Evolutionary conservation across 2,329 filamentous ascomycete species (phyloP), one percentile per base, ranked within the genome.

Genomic region (Plectosphaerella cucumerina): DNA sequence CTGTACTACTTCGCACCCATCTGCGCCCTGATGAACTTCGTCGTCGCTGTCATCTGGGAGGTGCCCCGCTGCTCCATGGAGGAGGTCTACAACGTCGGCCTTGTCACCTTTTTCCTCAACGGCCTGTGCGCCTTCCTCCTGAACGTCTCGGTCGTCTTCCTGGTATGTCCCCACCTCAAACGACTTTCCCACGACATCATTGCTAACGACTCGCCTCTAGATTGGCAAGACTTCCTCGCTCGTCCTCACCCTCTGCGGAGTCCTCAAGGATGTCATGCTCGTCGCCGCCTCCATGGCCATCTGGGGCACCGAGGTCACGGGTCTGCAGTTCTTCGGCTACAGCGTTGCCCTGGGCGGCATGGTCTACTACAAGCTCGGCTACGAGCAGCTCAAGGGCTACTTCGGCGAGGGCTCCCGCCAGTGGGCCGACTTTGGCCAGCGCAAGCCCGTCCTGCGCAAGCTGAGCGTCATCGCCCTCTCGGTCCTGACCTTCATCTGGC

Each of bases 1-100:
- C 82, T 94, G 12, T 94, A 94, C 81, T 94, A 94, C 78, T 94
- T 92, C 62, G 90, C 90, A 2, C 89, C 89, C 15, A 84, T 90
- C 51, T 94, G 89, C 70, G 89, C 89, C 45, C 72, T 82, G 65
- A 91, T 94, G 84, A 94, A 94, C 75, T 82, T 85, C 59, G 65
- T 82, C 12, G 81, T 91, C 45, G 86, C 87, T 50, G 73, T 93
- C 31, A 72, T 89, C 64, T 85, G 86, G 73, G 89, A 94, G 70
- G 68, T 91, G 3, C 87, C 87, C 59, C 77, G 73, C 58, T 78
- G 91, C 64, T 78, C 77, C 53, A 81, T 90, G 74, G 76, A 70
- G 35, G 86, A 93, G 59, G 76, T 94, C 53, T 81, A 88, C 73
- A 75, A 83, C 55, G 87, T 94, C 50, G 90, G 89, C 50, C 72